A percentile compares a stretch with the other conserved stretches of the same genome.
Conservation (phyloP, 1,284 basidiomycete species). For the Tranzscheliella williamsii region DNA sequence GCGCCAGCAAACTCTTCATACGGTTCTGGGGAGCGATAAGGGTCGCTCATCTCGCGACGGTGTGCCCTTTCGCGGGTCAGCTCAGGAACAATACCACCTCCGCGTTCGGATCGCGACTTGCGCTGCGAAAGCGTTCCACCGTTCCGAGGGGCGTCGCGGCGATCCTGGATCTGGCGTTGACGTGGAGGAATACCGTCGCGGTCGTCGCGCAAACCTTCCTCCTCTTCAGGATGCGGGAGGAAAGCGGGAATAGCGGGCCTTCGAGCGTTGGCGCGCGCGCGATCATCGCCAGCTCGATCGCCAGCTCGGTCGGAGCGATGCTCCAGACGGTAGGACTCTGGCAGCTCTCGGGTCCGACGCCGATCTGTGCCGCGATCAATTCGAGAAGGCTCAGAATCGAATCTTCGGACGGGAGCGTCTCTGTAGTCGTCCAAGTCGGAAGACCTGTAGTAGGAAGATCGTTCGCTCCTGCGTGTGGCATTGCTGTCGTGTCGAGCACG, state of each 20-base stretch:
- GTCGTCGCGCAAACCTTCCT: slow-evolving; percentile 4
- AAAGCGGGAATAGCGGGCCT: neutral
- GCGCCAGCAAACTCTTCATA: slow-evolving; percentile 26
- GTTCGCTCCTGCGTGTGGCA: slow-evolving; percentile 12
- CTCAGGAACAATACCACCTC: slow-evolving; percentile 3
- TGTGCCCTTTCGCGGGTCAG: slow-evolving; percentile 8
- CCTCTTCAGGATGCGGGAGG: neutral
- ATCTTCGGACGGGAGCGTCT: slow-evolving; percentile 1
- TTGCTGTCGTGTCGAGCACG: slow-evolving; percentile 24
- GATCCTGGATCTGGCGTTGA: slow-evolving; percentile 5
- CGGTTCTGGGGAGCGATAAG: slow-evolving; percentile 18
- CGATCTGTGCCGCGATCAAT: neutral
- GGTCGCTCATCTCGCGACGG: slow-evolving; percentile 23
- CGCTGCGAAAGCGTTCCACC: neutral
- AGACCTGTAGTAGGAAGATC: slow-evolving; percentile 18
- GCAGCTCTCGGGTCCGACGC: neutral
- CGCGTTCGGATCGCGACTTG: slow-evolving; percentile 8
- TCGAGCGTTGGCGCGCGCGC: neutral
- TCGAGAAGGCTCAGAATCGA: neutral
- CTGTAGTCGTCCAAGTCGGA: slow-evolving; percentile 9
- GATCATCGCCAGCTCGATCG: too few species aligned
- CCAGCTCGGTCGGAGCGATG: too few species aligned
- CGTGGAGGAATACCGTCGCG: slow-evolving; percentile 14
- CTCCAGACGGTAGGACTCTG: too few species aligned
- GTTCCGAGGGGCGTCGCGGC: slow-evolving; percentile 1